These are phyloP conservation scores for Nakazawaea holstii DNA, from an alignment of 805 yeast species.

Conservation along the genomic window DNA sequence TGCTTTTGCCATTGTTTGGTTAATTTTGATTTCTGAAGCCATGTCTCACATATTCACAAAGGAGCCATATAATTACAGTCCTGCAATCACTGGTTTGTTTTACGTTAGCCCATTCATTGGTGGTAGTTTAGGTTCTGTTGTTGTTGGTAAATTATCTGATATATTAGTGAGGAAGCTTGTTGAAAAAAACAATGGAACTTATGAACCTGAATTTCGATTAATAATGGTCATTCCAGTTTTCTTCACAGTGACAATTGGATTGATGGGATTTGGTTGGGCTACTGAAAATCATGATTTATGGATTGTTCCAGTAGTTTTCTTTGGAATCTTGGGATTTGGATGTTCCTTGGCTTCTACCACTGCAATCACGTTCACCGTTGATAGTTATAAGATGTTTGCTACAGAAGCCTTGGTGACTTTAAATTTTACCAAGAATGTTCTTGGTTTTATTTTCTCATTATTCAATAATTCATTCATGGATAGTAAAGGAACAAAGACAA, in stretches of 20 bases:
- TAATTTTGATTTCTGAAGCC: conserved; percentile 54
- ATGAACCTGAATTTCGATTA: conserved; percentile 60
- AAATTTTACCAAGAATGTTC: conserved; percentile 46
- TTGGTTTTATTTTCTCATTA: conserved; percentile 52
- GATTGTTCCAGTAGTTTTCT: conserved; percentile 54
- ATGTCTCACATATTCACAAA: conserved; percentile 42
- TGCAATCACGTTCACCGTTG: conserved; percentile 55
- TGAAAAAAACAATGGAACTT: conserved; percentile 43
- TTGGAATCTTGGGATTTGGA: conserved; percentile 55
- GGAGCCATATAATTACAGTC: conserved; percentile 39
- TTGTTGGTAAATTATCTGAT: conserved; percentile 49
- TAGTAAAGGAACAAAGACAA: conserved; percentile 35
- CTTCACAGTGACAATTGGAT: conserved; percentile 38
- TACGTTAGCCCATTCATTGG: conserved; percentile 55
- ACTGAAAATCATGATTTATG: conserved; percentile 38
- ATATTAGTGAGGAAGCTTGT: conserved; percentile 38
- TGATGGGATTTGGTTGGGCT: conserved; percentile 65
- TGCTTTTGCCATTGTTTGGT: conserved; percentile 57
- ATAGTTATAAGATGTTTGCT: conserved; percentile 51
- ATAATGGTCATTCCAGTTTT: conserved; percentile 48
- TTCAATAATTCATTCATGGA: conserved; percentile 45
- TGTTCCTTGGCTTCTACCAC: conserved; percentile 58
- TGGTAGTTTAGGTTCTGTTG: conserved; percentile 49
- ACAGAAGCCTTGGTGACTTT: conserved; percentile 54
- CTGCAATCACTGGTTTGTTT: conserved; percentile 44